Conservation (phyloP, 148 eudicot species). For the Arbutus unedo region DNA sequence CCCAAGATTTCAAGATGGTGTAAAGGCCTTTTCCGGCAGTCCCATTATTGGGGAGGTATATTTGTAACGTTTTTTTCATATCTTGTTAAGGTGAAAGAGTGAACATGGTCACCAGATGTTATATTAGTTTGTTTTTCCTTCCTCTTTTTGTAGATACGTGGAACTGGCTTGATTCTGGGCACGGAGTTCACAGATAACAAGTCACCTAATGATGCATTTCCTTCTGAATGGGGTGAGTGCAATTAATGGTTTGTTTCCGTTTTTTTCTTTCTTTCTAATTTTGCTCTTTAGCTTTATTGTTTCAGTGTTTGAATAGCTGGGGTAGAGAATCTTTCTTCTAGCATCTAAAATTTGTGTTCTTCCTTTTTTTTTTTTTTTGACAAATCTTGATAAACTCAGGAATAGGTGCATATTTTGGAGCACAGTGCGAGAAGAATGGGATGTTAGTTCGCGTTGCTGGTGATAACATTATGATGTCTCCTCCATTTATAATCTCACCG, state of each 20-base stretch:
- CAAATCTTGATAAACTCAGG: conserved; percentile 34
- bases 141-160: conserved; percentile 56
- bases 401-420: conserved; percentile 80
- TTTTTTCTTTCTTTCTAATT: background rate
- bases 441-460: conserved; percentile 94
- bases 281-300: background rate
- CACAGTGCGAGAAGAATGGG: conserved; percentile 81
- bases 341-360: background rate
- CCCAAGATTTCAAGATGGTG: conserved; percentile 86
- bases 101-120: background rate
- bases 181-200: conserved; percentile 87
- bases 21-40: conserved; percentile 73
- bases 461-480: conserved; percentile 88
- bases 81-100: background rate
- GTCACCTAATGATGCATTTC: conserved; percentile 80
- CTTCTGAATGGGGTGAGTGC: conserved; percentile 87
- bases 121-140: conserved; percentile 1
- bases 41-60: conserved; percentile 95
- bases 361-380: background rate
- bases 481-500: conserved; percentile 67
- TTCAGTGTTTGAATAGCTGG: background rate
- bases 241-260: background rate
- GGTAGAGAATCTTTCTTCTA: background rate
- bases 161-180: conserved; percentile 84
- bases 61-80: background rate